Conservation (phyloP, 768 basidiomycete genomes). For the Amanita thiersii region DNA sequence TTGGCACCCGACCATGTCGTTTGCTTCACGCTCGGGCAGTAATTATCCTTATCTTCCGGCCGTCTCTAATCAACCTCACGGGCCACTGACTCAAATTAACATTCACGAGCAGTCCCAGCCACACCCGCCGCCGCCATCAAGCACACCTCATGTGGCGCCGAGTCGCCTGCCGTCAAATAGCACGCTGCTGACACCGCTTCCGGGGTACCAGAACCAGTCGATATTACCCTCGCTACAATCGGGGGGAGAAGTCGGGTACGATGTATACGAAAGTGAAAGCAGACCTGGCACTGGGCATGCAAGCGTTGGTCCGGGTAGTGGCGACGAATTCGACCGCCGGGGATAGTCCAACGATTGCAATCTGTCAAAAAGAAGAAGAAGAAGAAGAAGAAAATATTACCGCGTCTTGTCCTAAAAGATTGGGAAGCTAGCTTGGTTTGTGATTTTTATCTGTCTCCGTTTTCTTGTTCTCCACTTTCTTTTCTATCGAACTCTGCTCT, state of each 20-base stretch:
- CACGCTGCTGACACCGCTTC: conserved; percentile 65
- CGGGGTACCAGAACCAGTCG: conserved; percentile 44
- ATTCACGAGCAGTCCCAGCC: conserved; percentile 17
- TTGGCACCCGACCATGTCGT: conserved; percentile 24
- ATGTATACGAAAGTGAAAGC: conserved; percentile 31
- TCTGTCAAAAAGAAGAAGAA: conserved; percentile 4
- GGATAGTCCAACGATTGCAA: conserved; percentile 8
- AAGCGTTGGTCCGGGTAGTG: conserved; percentile 23
- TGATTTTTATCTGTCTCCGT: neutral
- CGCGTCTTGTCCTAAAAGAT: neutral
- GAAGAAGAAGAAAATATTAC: neutral
- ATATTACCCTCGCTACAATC: conserved; percentile 25
- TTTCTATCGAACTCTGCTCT: conserved; percentile 1
- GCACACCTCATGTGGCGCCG: conserved; percentile 14
- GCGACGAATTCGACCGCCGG: conserved; percentile 21
- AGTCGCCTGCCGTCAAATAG: conserved; percentile 53
- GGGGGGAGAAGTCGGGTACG: conserved; percentile 19
- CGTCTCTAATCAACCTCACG: conserved; percentile 16
- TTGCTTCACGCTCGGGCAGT: conserved; percentile 15
- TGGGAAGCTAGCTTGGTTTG: conserved; percentile 2
- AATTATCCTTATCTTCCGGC: conserved; percentile 19
- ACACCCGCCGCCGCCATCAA: conserved; percentile 20
- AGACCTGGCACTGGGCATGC: conserved; percentile 35
- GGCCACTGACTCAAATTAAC: conserved; percentile 19
- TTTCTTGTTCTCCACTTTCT: neutral